These are phyloP conservation scores for Silene coronaria DNA, from an alignment of 179 eudicot genomes.

Conservation along the genomic window DNA sequence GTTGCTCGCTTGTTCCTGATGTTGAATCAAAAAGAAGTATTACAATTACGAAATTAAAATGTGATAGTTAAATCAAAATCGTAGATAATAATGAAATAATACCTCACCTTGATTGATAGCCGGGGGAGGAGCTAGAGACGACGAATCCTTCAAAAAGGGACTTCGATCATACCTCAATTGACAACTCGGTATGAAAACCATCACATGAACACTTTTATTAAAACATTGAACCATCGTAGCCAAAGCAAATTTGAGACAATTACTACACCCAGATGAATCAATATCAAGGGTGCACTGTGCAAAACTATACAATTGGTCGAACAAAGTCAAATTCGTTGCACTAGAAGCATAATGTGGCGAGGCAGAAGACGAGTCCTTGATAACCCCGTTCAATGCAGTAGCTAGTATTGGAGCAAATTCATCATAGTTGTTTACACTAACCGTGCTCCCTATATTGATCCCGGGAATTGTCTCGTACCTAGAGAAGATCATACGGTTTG, in stretches of 20 bases:
- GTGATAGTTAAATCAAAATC: not conserved
- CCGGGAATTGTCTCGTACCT: not conserved
- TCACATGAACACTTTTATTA: not conserved
- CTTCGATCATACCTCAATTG: conserved; percentile 16
- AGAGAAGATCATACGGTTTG: conserved; percentile 27
- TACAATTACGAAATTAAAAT: not conserved
- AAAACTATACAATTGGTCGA: conserved; percentile 11
- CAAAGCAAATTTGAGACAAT: conserved; percentile 12
- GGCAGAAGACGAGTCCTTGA: conserved; percentile 10
- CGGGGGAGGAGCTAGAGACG: conserved; percentile 13
- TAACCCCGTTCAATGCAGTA: conserved; percentile 9
- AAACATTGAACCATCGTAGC: not conserved
- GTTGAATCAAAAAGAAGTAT: not conserved
- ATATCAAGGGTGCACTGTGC: conserved; percentile 28
- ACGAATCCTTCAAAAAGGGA: conserved; percentile 7
- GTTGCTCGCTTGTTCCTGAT: not conserved
- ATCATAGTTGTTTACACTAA: conserved; percentile 7
- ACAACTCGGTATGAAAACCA: conserved; percentile 16
- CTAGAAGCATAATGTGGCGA: conserved; percentile 10
- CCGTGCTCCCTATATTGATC: not conserved
- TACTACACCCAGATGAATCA: conserved; percentile 1
- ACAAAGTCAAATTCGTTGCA: conserved; percentile 12
- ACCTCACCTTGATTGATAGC: conserved; percentile 31
- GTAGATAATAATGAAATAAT: not conserved
- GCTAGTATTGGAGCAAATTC: conserved; percentile 3